Conservation (phyloP, 495 filamentous ascomycete species). For the Penicillium nucicola region DNA sequence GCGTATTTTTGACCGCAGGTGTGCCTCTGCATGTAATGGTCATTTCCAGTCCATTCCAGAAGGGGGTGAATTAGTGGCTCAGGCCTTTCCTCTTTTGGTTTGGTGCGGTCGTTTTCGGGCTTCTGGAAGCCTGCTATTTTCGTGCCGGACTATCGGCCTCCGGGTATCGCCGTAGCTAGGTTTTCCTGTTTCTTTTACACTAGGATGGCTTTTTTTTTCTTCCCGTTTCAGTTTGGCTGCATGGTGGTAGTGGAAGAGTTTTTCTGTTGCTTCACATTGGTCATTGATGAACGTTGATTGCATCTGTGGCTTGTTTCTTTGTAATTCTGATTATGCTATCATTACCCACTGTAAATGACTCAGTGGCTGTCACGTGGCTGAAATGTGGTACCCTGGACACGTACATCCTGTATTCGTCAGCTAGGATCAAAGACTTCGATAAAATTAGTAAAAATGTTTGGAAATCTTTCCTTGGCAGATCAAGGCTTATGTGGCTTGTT, state of each 20-base stretch:
- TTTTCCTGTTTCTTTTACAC: too few relatives aligned
- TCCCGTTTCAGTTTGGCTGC: not conserved
- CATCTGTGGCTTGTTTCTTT: too few relatives aligned
- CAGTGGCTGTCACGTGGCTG: too few relatives aligned
- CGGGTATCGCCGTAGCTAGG: not conserved
- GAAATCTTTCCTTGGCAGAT: not conserved
- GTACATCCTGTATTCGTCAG: too few relatives aligned
- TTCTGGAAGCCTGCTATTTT: slow-evolving; percentile 12
- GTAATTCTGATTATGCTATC: too few relatives aligned
- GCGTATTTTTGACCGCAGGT: not conserved
- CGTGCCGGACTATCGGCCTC: slow-evolving; percentile 5
- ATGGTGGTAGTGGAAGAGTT: not conserved
- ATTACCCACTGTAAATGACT: too few relatives aligned
- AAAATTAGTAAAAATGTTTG: not conserved
- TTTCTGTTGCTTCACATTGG: too few relatives aligned
- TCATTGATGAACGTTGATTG: too few relatives aligned
- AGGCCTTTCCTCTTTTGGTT: not conserved
- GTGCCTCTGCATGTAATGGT: slow-evolving; percentile 1
- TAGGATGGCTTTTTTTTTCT: not conserved
- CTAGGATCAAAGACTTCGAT: not conserved
- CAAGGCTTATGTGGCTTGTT: not conserved
- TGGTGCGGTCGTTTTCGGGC: not conserved
- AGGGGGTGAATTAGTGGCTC: not conserved
- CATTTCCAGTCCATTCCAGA: slow-evolving; percentile 6
- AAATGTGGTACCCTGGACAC: too few relatives aligned